phyloP scores from a whole-genome alignment of 148 eudicot species.

The Polygonum maritimum region DNA sequence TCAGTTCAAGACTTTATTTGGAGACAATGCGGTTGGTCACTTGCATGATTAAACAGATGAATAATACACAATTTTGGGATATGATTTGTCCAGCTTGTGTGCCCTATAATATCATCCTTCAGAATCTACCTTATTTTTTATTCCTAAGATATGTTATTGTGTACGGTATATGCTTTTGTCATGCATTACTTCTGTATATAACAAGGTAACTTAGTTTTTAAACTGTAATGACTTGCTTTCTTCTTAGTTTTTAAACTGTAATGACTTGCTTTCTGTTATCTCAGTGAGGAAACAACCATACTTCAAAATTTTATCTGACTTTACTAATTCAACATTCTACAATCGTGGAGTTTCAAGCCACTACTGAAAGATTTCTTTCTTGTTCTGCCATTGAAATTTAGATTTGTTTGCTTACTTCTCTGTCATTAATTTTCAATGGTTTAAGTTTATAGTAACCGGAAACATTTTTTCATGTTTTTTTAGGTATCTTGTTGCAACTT shows the following conservation, averaged over 20 bases:
- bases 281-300: neutral
- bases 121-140: neutral
- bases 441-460: neutral
- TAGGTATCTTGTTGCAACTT: constrained; percentile 57
- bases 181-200: neutral
- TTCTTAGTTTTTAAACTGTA: constrained; percentile 5
- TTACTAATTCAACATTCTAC: neutral
- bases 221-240: neutral
- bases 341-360: neutral
- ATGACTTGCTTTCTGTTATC: neutral
- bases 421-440: neutral
- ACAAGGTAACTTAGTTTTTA: neutral
- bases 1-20: neutral
- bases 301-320: neutral
- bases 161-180: neutral
- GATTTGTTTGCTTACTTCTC: neutral
- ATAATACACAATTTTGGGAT: neutral
- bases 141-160: neutral
- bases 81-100: neutral
- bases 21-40: neutral
- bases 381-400: neutral
- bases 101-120: neutral
- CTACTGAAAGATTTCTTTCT: neutral
- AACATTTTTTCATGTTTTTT: constrained; percentile 1
- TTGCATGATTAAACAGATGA: neutral